Conservation (phyloP, 2,329 filamentous ascomycete species). For the Ophiobolus disseminans region DNA sequence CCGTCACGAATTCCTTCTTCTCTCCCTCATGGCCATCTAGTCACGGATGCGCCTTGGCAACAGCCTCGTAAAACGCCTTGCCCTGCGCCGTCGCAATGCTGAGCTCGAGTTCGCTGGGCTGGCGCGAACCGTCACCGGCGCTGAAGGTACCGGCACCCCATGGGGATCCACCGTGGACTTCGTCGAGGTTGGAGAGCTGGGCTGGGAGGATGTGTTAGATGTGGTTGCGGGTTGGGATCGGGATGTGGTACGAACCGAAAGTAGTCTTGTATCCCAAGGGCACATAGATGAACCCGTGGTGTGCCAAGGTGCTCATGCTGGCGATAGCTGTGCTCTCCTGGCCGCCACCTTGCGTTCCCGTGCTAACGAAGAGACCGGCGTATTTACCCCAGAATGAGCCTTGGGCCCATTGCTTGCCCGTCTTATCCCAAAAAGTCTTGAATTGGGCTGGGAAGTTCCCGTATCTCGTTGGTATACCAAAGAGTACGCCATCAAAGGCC, state of each 20-base stretch:
- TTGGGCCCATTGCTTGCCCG: constrained; percentile 80
- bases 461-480: constrained; percentile 94
- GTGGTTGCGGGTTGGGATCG: neutral
- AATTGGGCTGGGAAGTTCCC: constrained; percentile 97
- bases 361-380: constrained; percentile 88
- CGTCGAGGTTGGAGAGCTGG: constrained; percentile 72
- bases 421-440: constrained; percentile 92
- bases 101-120: constrained; percentile 78
- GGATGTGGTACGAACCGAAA: constrained; percentile 58
- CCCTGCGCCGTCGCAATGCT: constrained; percentile 83
- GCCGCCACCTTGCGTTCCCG: constrained; percentile 81
- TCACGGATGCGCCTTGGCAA: constrained; percentile 79
- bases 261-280: constrained; percentile 88
- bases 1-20: constrained; percentile 13
- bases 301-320: constrained; percentile 82
- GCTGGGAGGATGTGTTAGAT: constrained; percentile 22
- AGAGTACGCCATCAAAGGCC: constrained; percentile 84
- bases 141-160: constrained; percentile 97
- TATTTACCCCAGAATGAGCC: constrained; percentile 87
- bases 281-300: constrained; percentile 97
- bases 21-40: constrained; percentile 59
- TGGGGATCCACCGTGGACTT: constrained; percentile 84
- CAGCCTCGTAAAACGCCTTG: constrained; percentile 78
- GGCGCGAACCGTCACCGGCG: constrained; percentile 78
- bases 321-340: constrained; percentile 88